These are phyloP conservation scores for Alternaria sp. DNA, from an alignment of 2,329 filamentous ascomycete species.

Conservation along the genomic window DNA sequence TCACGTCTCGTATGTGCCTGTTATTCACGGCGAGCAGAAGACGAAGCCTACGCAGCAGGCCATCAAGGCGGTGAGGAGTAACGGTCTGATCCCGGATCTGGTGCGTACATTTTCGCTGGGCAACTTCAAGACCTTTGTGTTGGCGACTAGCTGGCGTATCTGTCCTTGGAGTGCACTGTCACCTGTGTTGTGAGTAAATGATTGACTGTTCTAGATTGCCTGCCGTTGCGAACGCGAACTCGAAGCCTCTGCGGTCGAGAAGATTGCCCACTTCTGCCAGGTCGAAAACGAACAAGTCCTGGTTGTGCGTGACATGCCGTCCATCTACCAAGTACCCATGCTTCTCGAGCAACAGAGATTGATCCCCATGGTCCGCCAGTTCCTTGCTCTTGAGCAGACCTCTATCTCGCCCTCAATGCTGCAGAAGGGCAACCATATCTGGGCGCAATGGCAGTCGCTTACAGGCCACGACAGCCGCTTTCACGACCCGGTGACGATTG, in stretches of 20 bases:
- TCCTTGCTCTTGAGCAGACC: constrained; percentile 71
- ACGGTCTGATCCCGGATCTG: constrained; percentile 70
- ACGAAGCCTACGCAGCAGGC: constrained; percentile 96
- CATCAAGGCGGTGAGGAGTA: constrained; percentile 83
- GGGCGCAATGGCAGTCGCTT: constrained; percentile 79
- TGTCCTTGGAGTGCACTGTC: too few species aligned
- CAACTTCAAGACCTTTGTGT: neutral
- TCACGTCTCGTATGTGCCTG: constrained; percentile 86
- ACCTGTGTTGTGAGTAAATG: neutral
- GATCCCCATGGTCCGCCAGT: constrained; percentile 69
- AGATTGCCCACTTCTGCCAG: constrained; percentile 90
- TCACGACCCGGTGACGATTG: constrained; percentile 78
- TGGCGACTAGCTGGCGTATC: neutral
- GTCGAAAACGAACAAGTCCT: constrained; percentile 86
- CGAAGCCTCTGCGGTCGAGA: constrained; percentile 76
- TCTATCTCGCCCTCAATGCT: constrained; percentile 63
- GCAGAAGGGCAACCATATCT: constrained; percentile 72
- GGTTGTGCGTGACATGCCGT: constrained; percentile 85
- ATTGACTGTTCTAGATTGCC: constrained; percentile 70
- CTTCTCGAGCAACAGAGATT: constrained; percentile 86
- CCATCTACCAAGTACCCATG: constrained; percentile 95
- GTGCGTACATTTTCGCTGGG: constrained; percentile 52
- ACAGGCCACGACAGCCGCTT: constrained; percentile 73
- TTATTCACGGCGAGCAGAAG: constrained; percentile 83
- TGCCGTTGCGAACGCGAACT: constrained; percentile 87